phyloP scores from a whole-genome alignment of 2,329 filamentous ascomycete species.

The Fusarium lyarnte region DNA sequence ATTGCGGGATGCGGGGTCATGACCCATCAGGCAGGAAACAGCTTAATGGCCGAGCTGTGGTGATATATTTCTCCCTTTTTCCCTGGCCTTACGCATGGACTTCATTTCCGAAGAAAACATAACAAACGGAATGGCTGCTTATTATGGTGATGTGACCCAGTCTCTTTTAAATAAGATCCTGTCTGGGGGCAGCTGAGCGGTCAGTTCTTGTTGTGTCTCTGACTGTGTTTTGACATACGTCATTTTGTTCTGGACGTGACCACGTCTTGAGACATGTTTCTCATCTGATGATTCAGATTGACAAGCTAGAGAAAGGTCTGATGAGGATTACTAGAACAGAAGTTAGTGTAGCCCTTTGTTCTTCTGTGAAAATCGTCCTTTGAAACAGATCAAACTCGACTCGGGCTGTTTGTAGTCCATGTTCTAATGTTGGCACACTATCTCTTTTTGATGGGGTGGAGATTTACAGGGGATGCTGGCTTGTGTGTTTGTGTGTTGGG shows the following conservation, averaged over 20 bases:
- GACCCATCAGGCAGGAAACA: not conserved
- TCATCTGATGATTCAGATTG: slow-evolving; percentile 16
- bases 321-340: not conserved
- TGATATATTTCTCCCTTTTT: not conserved
- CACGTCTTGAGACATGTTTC: slow-evolving; percentile 22
- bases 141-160: not conserved
- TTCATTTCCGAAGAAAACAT: slow-evolving; percentile 11
- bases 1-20: not conserved
- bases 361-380: not conserved
- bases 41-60: not conserved
- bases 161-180: slow-evolving; percentile 17
- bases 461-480: not conserved
- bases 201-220: slow-evolving; percentile 10
- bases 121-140: not conserved
- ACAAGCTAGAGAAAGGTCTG: not conserved
- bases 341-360: not conserved
- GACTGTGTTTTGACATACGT: slow-evolving; percentile 17
- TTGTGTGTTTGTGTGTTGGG: not conserved
- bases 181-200: slow-evolving; percentile 29
- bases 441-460: not conserved
- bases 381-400: not conserved
- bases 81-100: not conserved
- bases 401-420: not conserved
- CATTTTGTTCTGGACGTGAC: slow-evolving; percentile 26
- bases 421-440: not conserved